These are phyloP conservation scores for Teunomyces stri DNA, from an alignment of 805 yeast species.

Conservation along the genomic window DNA sequence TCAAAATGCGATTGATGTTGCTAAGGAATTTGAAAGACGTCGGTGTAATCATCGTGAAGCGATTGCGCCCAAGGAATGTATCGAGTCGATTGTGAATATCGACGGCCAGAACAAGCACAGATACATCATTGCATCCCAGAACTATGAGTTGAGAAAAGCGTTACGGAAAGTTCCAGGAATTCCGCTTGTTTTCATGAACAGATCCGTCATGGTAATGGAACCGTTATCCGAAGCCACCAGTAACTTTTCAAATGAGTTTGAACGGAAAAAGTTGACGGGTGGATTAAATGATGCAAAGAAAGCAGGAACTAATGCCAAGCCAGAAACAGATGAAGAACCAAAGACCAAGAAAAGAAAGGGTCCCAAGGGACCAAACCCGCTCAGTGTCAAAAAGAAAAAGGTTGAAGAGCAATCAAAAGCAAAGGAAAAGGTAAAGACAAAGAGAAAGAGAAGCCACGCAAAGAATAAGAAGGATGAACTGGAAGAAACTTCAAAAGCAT, in stretches of 20 bases:
- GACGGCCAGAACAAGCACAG: constrained; percentile 85
- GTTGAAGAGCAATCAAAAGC: constrained; percentile 15
- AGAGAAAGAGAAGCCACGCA: constrained; percentile 7
- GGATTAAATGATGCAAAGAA: constrained; percentile 70
- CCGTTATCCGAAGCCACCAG: constrained; percentile 75
- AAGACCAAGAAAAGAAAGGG: constrained; percentile 55
- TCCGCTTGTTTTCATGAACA: constrained; percentile 81
- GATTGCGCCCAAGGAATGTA: constrained; percentile 70
- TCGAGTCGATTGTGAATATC: constrained; percentile 63
- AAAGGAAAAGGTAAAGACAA: constrained; percentile 9
- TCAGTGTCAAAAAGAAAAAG: constrained; percentile 80
- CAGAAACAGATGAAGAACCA: constrained; percentile 15
- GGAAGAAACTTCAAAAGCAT: background rate
- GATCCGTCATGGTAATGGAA: constrained; percentile 95
- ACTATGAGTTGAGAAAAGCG: constrained; percentile 61
- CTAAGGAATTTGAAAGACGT: constrained; percentile 84
- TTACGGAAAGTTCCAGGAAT: constrained; percentile 83
- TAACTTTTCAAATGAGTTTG: constrained; percentile 42
- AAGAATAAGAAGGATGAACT: constrained; percentile 1
- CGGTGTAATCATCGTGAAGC: constrained; percentile 82
- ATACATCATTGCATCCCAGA: constrained; percentile 85
- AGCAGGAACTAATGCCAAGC: constrained; percentile 40
- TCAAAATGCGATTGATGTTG: constrained; percentile 75
- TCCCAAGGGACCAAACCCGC: constrained; percentile 84
- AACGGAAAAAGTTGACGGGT: constrained; percentile 62